A percentile compares a stretch with the other conserved stretches of the same genome.
phyloP scores from a whole-genome alignment of 108 stramenopile species.

The Pseudonitzschia multistriata region DNA sequence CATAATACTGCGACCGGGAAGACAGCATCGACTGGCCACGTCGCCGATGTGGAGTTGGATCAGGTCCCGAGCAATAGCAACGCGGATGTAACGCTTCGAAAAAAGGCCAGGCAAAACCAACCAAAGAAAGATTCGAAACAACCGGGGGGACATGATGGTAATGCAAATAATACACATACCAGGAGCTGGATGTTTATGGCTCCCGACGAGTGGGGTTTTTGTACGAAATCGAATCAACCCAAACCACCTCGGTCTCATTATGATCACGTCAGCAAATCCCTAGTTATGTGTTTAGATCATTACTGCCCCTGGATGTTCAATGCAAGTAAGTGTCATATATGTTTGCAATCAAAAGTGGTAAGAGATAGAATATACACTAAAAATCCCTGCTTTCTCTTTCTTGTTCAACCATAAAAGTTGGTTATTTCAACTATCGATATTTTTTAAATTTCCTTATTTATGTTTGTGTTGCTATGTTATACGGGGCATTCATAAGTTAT shows the following conservation, averaged over 20 bases:
- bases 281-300: conserved; percentile 96
- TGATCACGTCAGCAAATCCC: conserved; percentile 78
- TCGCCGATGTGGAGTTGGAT: not conserved
- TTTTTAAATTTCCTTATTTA: conserved; percentile 93
- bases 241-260: conserved; percentile 90
- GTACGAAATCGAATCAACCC: conserved; percentile 68
- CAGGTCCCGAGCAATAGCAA: not conserved
- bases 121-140: not conserved
- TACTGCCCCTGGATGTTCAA: conserved; percentile 98
- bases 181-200: conserved; percentile 70
- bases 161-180: conserved; percentile 6
- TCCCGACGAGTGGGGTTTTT: conserved; percentile 85
- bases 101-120: not conserved
- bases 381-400: not conserved
- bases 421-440: conserved; percentile 97
- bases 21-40: not conserved
- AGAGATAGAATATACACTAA: not conserved
- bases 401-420: conserved; percentile 47
- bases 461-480: conserved; percentile 65
- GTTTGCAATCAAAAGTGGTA: too few relatives aligned
- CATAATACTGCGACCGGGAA: not conserved
- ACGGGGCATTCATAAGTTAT: conserved; percentile 59
- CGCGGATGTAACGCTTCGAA: conserved; percentile 9
- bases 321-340: conserved; percentile 32
- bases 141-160: too few relatives aligned